phyloP scores from a whole-genome alignment of 352 stramenopile genomes.

The Pythium aristosporum region DNA sequence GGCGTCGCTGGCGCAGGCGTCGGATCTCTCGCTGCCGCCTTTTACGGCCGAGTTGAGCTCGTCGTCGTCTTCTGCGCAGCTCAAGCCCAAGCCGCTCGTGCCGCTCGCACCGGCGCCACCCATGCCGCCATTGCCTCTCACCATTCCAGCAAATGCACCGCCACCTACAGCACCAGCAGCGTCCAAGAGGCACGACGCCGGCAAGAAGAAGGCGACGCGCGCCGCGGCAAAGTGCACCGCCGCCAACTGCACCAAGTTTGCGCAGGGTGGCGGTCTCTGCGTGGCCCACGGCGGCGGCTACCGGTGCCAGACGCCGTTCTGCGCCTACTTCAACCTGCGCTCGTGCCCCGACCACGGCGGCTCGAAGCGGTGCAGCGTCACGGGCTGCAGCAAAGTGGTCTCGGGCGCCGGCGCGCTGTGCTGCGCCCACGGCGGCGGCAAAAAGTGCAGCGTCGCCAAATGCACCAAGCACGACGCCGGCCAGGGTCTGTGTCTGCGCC shows the following conservation, averaged over 20 bases:
- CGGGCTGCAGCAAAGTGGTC: slow-evolving; percentile 53
- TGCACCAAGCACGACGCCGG: slow-evolving; percentile 77
- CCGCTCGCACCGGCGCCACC: slow-evolving; percentile 7
- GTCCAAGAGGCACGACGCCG: not conserved
- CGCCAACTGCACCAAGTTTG: slow-evolving; percentile 53
- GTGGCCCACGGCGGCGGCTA: slow-evolving; percentile 67
- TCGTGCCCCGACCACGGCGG: slow-evolving; percentile 77
- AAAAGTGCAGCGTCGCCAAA: slow-evolving; percentile 68
- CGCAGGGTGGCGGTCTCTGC: slow-evolving; percentile 62
- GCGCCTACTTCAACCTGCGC: slow-evolving; percentile 63
- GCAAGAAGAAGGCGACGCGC: not conserved
- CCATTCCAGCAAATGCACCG: not conserved
- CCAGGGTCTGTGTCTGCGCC: slow-evolving; percentile 59
- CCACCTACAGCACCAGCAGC: not conserved
- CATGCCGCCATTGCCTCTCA: not conserved
- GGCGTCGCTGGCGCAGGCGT: slow-evolving; percentile 11
- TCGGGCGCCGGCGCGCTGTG: slow-evolving; percentile 50
- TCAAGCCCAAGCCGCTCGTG: slow-evolving; percentile 2
- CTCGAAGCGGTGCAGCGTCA: slow-evolving; percentile 57
- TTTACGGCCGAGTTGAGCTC: not conserved
- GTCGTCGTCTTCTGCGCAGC: not conserved
- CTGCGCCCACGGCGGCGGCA: slow-evolving; percentile 63
- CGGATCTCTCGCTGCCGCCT: not conserved
- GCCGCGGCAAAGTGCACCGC: slow-evolving; percentile 38
- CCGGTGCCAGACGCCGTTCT: slow-evolving; percentile 72